Percentiles rank a stretch among this genome's conserved stretches.
Conservation (phyloP, 2,329 filamentous ascomycete genomes). For the Epichloe gansuensis region DNA sequence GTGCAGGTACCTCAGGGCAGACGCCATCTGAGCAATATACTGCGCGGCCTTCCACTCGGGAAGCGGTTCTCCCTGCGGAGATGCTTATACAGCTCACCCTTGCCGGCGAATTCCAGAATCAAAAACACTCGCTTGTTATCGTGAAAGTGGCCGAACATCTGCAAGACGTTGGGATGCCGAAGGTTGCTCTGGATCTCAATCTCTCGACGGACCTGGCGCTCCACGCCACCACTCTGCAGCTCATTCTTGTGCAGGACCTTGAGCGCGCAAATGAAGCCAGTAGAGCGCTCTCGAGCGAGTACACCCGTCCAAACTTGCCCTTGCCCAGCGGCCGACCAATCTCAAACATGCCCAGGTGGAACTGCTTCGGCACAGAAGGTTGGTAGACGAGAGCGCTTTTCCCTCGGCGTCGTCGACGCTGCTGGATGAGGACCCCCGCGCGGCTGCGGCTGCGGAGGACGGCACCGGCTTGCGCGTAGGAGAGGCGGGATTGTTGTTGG, state of each 20-base stretch:
- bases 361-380: slow-evolving; percentile 5
- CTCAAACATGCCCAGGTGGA: slow-evolving; percentile 52
- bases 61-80: slow-evolving; percentile 54
- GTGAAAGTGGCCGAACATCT: slow-evolving; percentile 60
- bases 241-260: slow-evolving; percentile 63
- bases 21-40: slow-evolving; percentile 61
- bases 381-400: not conserved
- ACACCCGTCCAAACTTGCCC: slow-evolving; percentile 63
- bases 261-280: slow-evolving; percentile 58
- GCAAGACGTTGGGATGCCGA: slow-evolving; percentile 52
- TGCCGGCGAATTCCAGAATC: slow-evolving; percentile 55
- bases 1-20: slow-evolving; percentile 18
- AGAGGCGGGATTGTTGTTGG: slow-evolving; percentile 32
- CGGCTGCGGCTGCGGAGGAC: slow-evolving; percentile 9
- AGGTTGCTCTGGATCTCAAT: slow-evolving; percentile 65
- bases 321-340: slow-evolving; percentile 63
- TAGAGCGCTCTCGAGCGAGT: slow-evolving; percentile 54
- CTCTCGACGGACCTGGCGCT: slow-evolving; percentile 60
- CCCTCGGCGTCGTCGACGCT: slow-evolving; percentile 35
- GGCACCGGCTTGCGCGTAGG: slow-evolving; percentile 39
- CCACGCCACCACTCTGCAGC: slow-evolving; percentile 52
- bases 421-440: slow-evolving; percentile 29
- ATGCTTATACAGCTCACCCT: slow-evolving; percentile 60
- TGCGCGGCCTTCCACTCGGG: slow-evolving; percentile 58
- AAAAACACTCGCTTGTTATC: slow-evolving; percentile 61